A percentile compares a stretch with the other conserved stretches of the same genome.
Evolutionary conservation across 2,329 filamentous ascomycete genomes (phyloP).

Genomic region (Trichoderma cornu-damae): DNA sequence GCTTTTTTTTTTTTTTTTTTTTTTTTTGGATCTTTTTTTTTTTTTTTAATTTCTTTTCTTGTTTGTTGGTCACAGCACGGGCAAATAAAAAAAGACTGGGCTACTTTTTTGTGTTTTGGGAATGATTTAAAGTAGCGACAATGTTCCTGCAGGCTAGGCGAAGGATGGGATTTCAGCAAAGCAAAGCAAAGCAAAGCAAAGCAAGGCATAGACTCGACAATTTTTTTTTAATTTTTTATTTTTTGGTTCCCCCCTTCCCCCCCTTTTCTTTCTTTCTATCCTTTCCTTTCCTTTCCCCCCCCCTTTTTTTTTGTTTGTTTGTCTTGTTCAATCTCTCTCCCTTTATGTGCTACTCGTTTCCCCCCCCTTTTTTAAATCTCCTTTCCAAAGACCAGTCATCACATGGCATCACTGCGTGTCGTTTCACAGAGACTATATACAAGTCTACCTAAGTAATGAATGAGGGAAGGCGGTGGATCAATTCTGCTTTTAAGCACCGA

Average conservation of each 20-base stretch:
- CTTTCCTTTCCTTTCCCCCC: not conserved
- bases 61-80: slow-evolving; percentile 19
- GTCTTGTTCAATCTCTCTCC: no score
- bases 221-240: slow-evolving; percentile 3
- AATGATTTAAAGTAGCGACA: slow-evolving; percentile 15
- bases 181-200: no score
- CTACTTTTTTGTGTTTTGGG: slow-evolving; percentile 10
- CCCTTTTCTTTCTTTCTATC: not conserved
- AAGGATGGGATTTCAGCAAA: slow-evolving; percentile 16
- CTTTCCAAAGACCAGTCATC: slow-evolving; percentile 12
- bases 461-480: not conserved
- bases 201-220: slow-evolving; percentile 14
- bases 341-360: not conserved
- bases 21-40: no score
- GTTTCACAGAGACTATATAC: slow-evolving; percentile 2
- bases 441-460: slow-evolving; percentile 13
- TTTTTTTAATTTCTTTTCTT: no score
- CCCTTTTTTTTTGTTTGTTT: not conserved
- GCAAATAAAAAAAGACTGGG: slow-evolving; percentile 15
- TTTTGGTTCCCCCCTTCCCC: no score
- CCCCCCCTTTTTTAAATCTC: not conserved
- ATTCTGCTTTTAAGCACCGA: slow-evolving; percentile 4
- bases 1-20: no score
- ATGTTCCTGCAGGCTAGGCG: slow-evolving; percentile 15
- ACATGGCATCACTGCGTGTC: slow-evolving; percentile 14